These are phyloP conservation scores for Coemansia interrupta DNA, from an alignment of 192 early-diverging fungal species.

Conservation along the genomic window DNA sequence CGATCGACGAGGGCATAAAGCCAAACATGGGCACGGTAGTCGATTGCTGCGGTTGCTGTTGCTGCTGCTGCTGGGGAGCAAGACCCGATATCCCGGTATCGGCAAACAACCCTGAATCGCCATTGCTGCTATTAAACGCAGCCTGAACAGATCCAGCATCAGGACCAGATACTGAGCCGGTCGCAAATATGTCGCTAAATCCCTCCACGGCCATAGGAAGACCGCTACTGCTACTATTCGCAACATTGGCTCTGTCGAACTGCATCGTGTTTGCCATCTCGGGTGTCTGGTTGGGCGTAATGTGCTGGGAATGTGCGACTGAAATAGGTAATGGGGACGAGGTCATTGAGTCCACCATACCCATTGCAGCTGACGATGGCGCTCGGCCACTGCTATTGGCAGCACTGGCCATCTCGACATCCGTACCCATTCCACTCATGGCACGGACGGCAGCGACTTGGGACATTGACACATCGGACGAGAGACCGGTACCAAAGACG, in stretches of 20 bases:
- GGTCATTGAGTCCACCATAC: slow-evolving; percentile 20
- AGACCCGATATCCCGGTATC: neutral
- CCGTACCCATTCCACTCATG: slow-evolving; percentile 8
- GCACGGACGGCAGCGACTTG: neutral
- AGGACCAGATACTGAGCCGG: neutral
- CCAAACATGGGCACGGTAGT: no score
- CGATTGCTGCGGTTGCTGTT: neutral
- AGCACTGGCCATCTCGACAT: slow-evolving; percentile 7
- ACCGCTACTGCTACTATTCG: neutral
- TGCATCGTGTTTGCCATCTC: slow-evolving; percentile 11
- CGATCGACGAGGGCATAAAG: neutral
- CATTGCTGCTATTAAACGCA: neutral
- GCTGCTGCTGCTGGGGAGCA: neutral
- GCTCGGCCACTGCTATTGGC: slow-evolving; percentile 6
- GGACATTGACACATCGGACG: no score
- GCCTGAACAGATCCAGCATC: neutral
- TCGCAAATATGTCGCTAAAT: neutral
- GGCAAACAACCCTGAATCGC: neutral
- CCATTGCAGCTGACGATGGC: slow-evolving; percentile 2
- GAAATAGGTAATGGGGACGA: slow-evolving; percentile 35
- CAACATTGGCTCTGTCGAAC: neutral
- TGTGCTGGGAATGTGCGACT: slow-evolving; percentile 20
- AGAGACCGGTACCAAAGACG: neutral
- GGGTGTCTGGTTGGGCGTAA: slow-evolving; percentile 30
- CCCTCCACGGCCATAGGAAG: neutral